Percentiles rank a stretch among this genome's conserved stretches.
Evolutionary conservation across 2,329 filamentous ascomycete genomes (phyloP).

Genomic region (Pestalotiopsis sp.): DNA sequence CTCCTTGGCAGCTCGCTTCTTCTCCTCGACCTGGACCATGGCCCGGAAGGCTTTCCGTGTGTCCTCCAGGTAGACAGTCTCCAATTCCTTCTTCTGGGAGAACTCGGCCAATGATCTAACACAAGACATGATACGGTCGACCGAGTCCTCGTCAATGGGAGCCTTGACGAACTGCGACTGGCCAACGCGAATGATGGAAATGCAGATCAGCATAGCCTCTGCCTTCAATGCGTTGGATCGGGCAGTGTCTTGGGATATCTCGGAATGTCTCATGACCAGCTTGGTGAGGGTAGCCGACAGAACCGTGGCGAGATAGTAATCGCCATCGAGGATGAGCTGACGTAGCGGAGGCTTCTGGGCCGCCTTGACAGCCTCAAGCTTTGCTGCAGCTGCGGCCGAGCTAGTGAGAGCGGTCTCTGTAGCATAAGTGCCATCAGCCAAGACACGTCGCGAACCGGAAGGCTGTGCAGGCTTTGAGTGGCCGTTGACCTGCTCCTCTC

Average conservation of each 20-base stretch:
- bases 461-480: conserved; percentile 76
- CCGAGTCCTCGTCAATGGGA: conserved; percentile 94
- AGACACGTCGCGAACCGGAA: conserved; percentile 84
- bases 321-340: conserved; percentile 93
- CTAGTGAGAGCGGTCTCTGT: conserved; percentile 96
- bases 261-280: conserved; percentile 94
- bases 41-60: conserved; percentile 94
- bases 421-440: conserved; percentile 96
- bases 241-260: conserved; percentile 83
- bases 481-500: conserved; percentile 74
- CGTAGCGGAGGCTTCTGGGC: conserved; percentile 94
- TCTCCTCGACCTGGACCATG: conserved; percentile 97
- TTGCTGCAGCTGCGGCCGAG: conserved; percentile 85
- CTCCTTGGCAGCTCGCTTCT: conserved; percentile 94
- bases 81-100: conserved; percentile 84
- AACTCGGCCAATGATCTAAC: conserved; percentile 92
- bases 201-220: conserved; percentile 99
- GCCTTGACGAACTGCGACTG: conserved; percentile 99
- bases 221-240: conserved; percentile 93
- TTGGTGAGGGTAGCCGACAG: conserved; percentile 96
- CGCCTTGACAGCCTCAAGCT: conserved; percentile 93
- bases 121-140: conserved; percentile 98
- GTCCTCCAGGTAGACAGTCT: conserved; percentile 91
- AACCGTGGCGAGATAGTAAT: conserved; percentile 94
- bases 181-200: conserved; percentile 95